Base-by-base conservation (phyloP, 2,329 filamentous ascomycete species). In the Penicillium sp. region DNA sequence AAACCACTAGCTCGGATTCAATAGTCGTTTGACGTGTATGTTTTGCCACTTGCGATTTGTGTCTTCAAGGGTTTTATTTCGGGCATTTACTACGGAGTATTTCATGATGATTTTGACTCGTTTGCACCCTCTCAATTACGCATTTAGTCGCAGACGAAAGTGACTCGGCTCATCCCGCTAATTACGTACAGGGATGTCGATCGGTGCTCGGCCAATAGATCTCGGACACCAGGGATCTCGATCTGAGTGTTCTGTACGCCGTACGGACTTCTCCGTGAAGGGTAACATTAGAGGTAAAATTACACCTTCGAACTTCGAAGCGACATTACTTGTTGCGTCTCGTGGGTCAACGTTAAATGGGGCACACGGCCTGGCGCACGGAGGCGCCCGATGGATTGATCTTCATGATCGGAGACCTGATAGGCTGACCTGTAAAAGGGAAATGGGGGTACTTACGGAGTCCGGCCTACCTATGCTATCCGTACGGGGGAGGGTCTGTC, bases 1-100 rank as follows among this genome's bases (percentile, higher is more conserved):
- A 60, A 59, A 57, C 54, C 49, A 41, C 37, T 31, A 45, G 40
- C 54, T 49, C 55, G 50, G 52, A 41, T 54, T 58, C 48, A 57
- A 57, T 53, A 60, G 46, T 10, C 18, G 39, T 27, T 30, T 29
- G 36, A 25, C 12, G 6, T n/a, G 12, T 11, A 22, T 22, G 19
- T 22, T 22, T 22, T 28, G 22, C 22, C 8, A 11, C 14, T 35
- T 18, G 4, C n/a, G 3, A n/a, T 22, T 22, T 31, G 18, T 37
- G 30, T 31, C 30, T 13, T 22, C 30, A n/a, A 43, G 13, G n/a
- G 40, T 40, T 40, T 6, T 49, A 18, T 27, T 37, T 31, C 41
- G n/a, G 7, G 11, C 9, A 5, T 44, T 29, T 33, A 5, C 6
- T n/a, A 18, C 12, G 11, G 3, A 12, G 12, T 33, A 3, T 22